Percentiles rank a stretch among this genome's conserved stretches.
phyloP scores from a whole-genome alignment of 2,329 filamentous ascomycete genomes.

The Basipetospora chlamydospora region DNA sequence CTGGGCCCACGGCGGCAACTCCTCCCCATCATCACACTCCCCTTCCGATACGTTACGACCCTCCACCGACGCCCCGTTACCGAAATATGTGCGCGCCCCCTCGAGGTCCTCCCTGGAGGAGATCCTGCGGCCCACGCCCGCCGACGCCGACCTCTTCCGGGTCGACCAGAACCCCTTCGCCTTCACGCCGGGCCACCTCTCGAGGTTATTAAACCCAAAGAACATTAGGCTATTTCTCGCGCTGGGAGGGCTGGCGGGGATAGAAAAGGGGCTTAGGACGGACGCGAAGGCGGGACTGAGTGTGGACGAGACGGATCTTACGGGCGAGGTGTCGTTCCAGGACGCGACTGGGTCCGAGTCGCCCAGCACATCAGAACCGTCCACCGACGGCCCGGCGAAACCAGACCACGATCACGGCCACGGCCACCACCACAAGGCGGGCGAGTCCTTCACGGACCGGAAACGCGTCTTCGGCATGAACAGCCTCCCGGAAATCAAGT shows the following conservation, averaged over 20 bases:
- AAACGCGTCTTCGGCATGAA: slow-evolving; percentile 46
- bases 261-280: slow-evolving; percentile 60
- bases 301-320: slow-evolving; percentile 49
- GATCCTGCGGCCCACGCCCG: slow-evolving; percentile 53
- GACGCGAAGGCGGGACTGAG: slow-evolving; percentile 51
- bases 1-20: background rate
- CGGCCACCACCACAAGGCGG: slow-evolving; percentile 1
- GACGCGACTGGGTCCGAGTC: slow-evolving; percentile 27
- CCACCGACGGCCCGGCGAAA: background rate
- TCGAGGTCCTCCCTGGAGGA: slow-evolving; percentile 23
- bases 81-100: background rate
- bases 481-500: slow-evolving; percentile 46
- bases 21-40: background rate
- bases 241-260: slow-evolving; percentile 54
- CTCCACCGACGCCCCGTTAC: background rate
- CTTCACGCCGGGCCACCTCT: slow-evolving; percentile 57
- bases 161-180: slow-evolving; percentile 57
- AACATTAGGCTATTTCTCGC: slow-evolving; percentile 60
- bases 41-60: slow-evolving; percentile 1
- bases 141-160: slow-evolving; percentile 54
- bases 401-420: background rate
- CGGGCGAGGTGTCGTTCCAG: slow-evolving; percentile 52
- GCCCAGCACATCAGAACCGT: background rate
- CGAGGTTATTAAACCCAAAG: slow-evolving; percentile 68
- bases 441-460: slow-evolving; percentile 28